Evolutionary conservation across 2,329 filamentous ascomycete species (phyloP).

Genomic region (Metarhizium rileyi): DNA sequence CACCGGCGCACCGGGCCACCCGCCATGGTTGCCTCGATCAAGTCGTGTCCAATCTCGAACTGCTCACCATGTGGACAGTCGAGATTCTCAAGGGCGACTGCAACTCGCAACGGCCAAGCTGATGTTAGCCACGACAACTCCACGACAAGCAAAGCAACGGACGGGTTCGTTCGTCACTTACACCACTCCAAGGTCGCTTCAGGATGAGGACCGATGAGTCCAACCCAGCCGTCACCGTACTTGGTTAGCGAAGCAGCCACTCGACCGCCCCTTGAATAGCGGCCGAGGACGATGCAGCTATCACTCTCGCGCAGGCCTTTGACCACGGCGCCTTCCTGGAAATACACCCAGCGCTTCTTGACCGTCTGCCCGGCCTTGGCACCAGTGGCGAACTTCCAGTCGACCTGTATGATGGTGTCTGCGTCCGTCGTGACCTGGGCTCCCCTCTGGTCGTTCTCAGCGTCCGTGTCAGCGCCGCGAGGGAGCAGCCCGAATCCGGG

Average conservation of each 20-base stretch:
- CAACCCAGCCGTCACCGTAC: conserved; percentile 17
- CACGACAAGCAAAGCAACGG: neutral
- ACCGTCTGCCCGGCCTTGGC: conserved; percentile 9
- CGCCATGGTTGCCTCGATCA: conserved; percentile 14
- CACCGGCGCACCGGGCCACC: neutral
- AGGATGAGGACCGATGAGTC: conserved; percentile 16
- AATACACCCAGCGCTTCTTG: conserved; percentile 15
- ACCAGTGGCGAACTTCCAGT: conserved; percentile 15
- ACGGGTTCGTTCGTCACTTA: too few relatives aligned
- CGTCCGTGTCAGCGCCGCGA: conserved; percentile 6
- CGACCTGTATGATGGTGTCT: conserved; percentile 15
- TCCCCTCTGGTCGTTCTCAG: conserved; percentile 9
- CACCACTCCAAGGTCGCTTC: conserved; percentile 17
- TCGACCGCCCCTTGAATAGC: conserved; percentile 14
- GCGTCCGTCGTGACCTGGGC: conserved; percentile 12
- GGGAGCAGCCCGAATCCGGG: conserved; percentile 15
- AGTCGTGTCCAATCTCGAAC: conserved; percentile 14
- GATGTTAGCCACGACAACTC: too few relatives aligned
- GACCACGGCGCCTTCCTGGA: conserved; percentile 17
- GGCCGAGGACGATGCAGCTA: conserved; percentile 10
- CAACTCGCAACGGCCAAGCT: too few relatives aligned
- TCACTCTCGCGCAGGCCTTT: conserved; percentile 10
- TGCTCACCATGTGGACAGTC: conserved; percentile 14
- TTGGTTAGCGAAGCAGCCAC: conserved; percentile 15
- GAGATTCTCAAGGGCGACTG: conserved; percentile 7